phyloP scores from a whole-genome alignment of 768 basidiomycete species.

The Austroboletus festivus region DNA sequence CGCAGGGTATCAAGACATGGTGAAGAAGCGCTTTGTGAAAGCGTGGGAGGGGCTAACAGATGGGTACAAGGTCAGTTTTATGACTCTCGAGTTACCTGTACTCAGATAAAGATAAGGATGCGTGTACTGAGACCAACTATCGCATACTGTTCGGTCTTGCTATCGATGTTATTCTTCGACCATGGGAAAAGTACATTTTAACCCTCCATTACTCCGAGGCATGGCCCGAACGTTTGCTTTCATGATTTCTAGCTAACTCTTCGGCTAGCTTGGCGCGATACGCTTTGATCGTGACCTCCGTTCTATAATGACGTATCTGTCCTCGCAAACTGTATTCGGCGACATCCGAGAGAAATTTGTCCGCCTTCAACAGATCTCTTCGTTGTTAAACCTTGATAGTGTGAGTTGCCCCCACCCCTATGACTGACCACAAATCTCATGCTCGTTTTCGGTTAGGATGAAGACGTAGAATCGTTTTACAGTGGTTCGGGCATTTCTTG shows the following conservation, averaged over 20 bases:
- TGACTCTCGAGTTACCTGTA: background rate
- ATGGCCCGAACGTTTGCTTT: constrained; percentile 13
- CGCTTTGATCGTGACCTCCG: constrained; percentile 92
- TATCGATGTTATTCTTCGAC: constrained; percentile 84
- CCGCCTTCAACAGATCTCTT: constrained; percentile 90
- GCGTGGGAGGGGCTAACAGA: constrained; percentile 84
- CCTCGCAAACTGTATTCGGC: constrained; percentile 85
- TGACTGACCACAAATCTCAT: constrained; percentile 5
- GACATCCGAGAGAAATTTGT: constrained; percentile 91
- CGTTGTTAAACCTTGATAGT: constrained; percentile 81
- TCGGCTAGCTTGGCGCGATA: constrained; percentile 82
- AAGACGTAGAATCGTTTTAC: constrained; percentile 93
- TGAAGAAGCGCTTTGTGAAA: constrained; percentile 87
- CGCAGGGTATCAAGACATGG: constrained; percentile 82
- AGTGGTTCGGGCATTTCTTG: constrained; percentile 89
- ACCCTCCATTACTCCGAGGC: constrained; percentile 88
- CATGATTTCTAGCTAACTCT: constrained; percentile 1
- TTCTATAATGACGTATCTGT: constrained; percentile 76
- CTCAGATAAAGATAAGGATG: constrained; percentile 49
- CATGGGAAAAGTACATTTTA: constrained; percentile 89
- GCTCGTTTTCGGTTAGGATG: constrained; percentile 67
- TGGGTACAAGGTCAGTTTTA: constrained; percentile 71
- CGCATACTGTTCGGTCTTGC: constrained; percentile 81
- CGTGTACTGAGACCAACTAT: constrained; percentile 86
- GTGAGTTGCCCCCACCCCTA: constrained; percentile 35